These are phyloP conservation scores for Amaranthus tricolor DNA, from an alignment of 179 eudicot genomes.

Conservation along the genomic window DNA sequence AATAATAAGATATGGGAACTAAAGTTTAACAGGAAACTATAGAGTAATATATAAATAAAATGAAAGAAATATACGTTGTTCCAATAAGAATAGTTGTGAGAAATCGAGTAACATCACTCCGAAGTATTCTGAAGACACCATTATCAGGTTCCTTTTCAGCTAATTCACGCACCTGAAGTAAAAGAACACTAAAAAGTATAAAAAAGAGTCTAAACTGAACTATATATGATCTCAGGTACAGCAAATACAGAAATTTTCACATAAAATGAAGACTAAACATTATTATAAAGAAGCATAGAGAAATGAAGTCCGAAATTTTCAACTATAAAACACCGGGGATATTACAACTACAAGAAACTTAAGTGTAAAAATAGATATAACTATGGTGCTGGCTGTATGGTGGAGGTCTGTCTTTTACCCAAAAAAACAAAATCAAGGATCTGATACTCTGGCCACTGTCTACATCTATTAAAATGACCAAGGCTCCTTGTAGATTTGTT, in stretches of 20 bases:
- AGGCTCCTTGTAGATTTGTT: too few species aligned
- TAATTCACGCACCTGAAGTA: constrained; percentile 73
- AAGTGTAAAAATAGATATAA: too few species aligned
- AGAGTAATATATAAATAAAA: constrained; percentile 7
- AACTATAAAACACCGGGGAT: not conserved
- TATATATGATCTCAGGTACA: not conserved
- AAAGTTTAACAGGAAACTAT: constrained; percentile 12
- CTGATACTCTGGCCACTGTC: too few species aligned
- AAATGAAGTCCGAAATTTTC: not conserved
- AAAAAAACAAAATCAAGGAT: too few species aligned
- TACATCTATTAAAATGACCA: too few species aligned
- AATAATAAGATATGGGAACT: constrained; percentile 26
- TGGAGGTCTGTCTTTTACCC: too few species aligned
- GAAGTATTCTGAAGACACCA: constrained; percentile 91
- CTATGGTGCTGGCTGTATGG: too few species aligned
- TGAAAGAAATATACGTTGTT: constrained; percentile 66
- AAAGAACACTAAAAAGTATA: constrained; percentile 8
- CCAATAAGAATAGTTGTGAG: constrained; percentile 96
- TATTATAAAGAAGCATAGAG: not conserved
- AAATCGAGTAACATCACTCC: constrained; percentile 91
- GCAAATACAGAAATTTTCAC: not conserved
- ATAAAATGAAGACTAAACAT: not conserved
- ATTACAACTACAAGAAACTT: not conserved
- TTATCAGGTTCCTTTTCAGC: constrained; percentile 85
- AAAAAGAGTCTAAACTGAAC: not conserved